Evolutionary conservation across 2,329 filamentous ascomycete species (phyloP).

Genomic region (Cryphonectria naterciae): DNA sequence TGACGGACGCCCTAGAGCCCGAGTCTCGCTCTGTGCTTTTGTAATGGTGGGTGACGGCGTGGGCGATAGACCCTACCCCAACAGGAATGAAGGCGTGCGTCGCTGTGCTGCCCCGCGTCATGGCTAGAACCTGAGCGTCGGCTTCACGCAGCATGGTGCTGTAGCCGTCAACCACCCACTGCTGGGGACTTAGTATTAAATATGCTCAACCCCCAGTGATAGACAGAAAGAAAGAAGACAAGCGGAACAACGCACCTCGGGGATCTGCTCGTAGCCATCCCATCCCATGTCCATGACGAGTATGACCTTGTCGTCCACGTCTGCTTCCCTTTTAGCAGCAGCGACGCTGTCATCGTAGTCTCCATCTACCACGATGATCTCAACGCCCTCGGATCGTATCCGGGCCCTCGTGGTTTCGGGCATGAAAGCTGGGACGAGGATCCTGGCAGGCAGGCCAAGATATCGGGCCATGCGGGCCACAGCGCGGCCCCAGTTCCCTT

Average conservation of each 20-base stretch:
- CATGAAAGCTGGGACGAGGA: conserved; percentile 68
- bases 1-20: conserved; percentile 45
- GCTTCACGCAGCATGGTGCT: conserved; percentile 71
- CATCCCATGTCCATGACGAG: conserved; percentile 73
- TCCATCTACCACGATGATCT: conserved; percentile 57
- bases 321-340: conserved; percentile 49
- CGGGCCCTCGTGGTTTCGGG: conserved; percentile 53
- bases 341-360: conserved; percentile 68
- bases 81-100: conserved; percentile 66
- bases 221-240: background rate
- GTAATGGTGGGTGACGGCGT: conserved; percentile 69
- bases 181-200: conserved; percentile 25
- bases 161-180: conserved; percentile 81
- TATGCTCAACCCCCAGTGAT: background rate
- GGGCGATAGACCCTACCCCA: conserved; percentile 74
- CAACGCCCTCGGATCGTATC: conserved; percentile 66
- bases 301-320: conserved; percentile 46
- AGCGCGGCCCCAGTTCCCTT: conserved; percentile 78
- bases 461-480: conserved; percentile 69
- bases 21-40: conserved; percentile 43
- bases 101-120: conserved; percentile 41
- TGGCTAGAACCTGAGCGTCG: conserved; percentile 60
- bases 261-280: conserved; percentile 67
- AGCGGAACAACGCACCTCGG: conserved; percentile 47
- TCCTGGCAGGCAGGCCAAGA: conserved; percentile 56